phyloP scores from a whole-genome alignment of 2,329 filamentous ascomycete genomes.

The Alternaria dauci region DNA sequence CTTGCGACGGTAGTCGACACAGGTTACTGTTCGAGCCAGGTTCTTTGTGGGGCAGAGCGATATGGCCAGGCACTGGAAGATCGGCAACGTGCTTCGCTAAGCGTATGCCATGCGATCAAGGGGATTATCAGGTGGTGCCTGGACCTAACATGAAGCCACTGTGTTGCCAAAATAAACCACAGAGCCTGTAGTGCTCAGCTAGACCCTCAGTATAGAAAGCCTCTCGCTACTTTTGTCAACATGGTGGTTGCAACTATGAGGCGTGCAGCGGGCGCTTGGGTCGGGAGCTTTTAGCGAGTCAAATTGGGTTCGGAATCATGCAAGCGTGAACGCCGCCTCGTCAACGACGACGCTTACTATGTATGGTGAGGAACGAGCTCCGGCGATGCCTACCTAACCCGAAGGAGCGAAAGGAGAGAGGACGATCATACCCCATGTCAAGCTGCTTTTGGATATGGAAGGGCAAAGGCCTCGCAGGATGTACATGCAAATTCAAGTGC shows the following conservation, averaged over 20 bases:
- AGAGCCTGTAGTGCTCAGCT: neutral
- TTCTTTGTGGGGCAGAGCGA: conserved; percentile 17
- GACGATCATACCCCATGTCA: conserved; percentile 4
- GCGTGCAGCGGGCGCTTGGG: conserved; percentile 11
- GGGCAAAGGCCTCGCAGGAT: conserved; percentile 1
- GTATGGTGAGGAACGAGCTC: conserved; percentile 2
- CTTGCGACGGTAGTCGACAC: conserved; percentile 19
- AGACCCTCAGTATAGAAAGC: neutral
- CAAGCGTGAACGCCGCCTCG: conserved; percentile 4
- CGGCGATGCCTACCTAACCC: neutral
- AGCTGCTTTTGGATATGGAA: neutral
- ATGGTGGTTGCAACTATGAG: neutral
- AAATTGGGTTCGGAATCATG: conserved; percentile 11
- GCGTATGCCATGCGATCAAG: conserved; percentile 1
- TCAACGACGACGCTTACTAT: neutral
- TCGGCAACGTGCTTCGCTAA: conserved; percentile 21
- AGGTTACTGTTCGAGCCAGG: conserved; percentile 12
- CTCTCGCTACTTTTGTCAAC: neutral
- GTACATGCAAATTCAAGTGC: conserved; percentile 4
- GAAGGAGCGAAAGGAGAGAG: conserved; percentile 8
- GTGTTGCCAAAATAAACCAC: neutral
- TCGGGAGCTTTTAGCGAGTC: conserved; percentile 8
- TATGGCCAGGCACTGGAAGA: conserved; percentile 8
- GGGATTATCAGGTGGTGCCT: conserved; percentile 1
- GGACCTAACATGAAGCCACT: neutral